Base-by-base conservation (phyloP, 179 eudicot species). In the Corrigiola litoralis region DNA sequence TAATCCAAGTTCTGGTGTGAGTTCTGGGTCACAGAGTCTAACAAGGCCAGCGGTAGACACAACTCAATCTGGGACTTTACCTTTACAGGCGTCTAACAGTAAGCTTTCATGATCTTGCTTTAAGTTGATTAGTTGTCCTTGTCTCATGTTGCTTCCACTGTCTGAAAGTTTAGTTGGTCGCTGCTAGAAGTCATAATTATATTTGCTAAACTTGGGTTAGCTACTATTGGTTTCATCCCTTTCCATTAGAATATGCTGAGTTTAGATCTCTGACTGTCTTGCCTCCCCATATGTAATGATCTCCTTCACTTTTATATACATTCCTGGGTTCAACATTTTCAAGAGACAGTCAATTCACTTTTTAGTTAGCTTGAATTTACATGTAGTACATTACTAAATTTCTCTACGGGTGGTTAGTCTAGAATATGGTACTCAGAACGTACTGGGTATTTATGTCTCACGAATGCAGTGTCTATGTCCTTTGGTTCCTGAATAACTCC, bases 71-170 rank as follows among this genome's bases (percentile, higher is more conserved):
- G 17, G 42, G 40, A 50, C 5, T 60, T 36, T n/a, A 10, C 29
- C 72, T 59, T 20, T 42, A 60, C 51, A 68, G 54, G 66, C 48
- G 36, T 38, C 40, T 21, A 68, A 49, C 12, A 50, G 72, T 68
- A 68, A 68, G 66, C 23, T 59, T 49, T 42, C 57, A 24, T 27
- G 7, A 7, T 46, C 29, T 28, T 44, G 31, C 45, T 45, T 14
- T 45, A 18, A 16, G 37, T 7, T 45, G 14, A 4, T 13, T 4
- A 2, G 20, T 28, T 17, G 10, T 29, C 44, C 21, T n/a, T 41
- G 17, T 21, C 23, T 42, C 4, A 42, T 45, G 38, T 17, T 45
- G 51, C 41, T 27, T 33, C 61, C 61, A 34, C 42, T 33, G 61
- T 18, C 34, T 25, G 33, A 9, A 33, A 56, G 34, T 20, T 2